Base-by-base conservation (phyloP, 331 rosid species). In the Prunus yedoensis region DNA sequence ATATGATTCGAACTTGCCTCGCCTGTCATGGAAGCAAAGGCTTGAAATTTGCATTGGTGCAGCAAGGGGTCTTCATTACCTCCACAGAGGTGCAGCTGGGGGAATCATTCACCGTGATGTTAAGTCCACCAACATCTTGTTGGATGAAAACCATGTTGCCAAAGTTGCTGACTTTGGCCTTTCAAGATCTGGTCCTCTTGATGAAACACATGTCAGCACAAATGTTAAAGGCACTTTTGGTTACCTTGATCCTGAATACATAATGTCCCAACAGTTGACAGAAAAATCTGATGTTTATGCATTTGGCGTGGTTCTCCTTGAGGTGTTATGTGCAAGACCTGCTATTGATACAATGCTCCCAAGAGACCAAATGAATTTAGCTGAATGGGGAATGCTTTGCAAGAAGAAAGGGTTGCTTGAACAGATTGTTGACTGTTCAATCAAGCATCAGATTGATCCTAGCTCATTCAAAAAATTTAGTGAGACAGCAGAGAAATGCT, bases 231-330 rank as follows among this genome's bases (percentile, higher is more conserved):
- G 98, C 54, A 93, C 96, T 7, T 80, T 91, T 14, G 98, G 98
- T 2, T 93, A 93, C 71, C 93, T 93, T 0, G 98, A 93, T 74
- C 98, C 97, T 0, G 96, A 93, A 74, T 91, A 93, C 70, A 88
- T 91, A 5, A 80, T 83, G 59, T 63, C 91, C 0, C 82, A 88
- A 56, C 96, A 89, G 73, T 59, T 91, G 20, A 89, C 97, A 3
- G 91, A 89, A 61, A 91, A 89, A 38, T 38, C 43, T 7, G 43
- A 38, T 38, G 43, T 38, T 38, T 38, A 6, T 2, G 0, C 43
- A 6, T 91, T 93, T 16, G 97, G 98, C 1, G 90, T 93, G 4
- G 96, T 91, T 73, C 89, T 93, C 66, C 83, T 91, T 0, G 98
- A 93, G 70, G 93, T 87, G 57, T 73, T 93, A 28, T 91, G 90